Percentiles rank a stretch among this genome's conserved stretches.
Evolutionary conservation across 106 monocot species (phyloP).

Genomic region (Hemerocallis citrina): DNA sequence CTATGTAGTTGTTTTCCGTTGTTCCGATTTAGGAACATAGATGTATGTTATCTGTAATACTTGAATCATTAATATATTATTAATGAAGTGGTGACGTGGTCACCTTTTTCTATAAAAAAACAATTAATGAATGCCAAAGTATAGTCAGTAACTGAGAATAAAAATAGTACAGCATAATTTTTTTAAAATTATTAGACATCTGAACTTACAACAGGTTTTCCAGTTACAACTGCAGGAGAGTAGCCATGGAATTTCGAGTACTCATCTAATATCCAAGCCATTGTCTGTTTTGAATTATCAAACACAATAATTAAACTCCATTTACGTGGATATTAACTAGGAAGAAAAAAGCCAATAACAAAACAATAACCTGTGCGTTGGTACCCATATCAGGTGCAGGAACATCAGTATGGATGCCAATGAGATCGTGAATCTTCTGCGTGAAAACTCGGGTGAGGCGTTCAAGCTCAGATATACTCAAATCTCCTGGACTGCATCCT

Average conservation of each 20-base stretch:
- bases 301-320: neutral
- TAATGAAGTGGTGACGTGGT: no score
- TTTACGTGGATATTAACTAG: neutral
- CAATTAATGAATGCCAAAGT: no score
- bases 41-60: no score
- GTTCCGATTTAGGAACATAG: no score
- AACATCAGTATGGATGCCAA: constrained; percentile 85
- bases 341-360: neutral
- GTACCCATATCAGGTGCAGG: constrained; percentile 97
- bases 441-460: constrained; percentile 81
- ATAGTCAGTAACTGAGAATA: neutral
- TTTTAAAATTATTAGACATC: neutral
- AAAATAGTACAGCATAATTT: neutral
- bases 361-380: constrained; percentile 46
- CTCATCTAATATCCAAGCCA: constrained; percentile 96
- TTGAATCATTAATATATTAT: no score
- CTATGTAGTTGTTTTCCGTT: no score
- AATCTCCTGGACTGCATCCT: constrained; percentile 71
- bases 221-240: constrained; percentile 90
- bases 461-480: constrained; percentile 76
- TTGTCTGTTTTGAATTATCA: constrained; percentile 42
- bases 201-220: constrained; percentile 96
- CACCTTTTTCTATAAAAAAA: no score
- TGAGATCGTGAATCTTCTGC: constrained; percentile 91
- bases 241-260: constrained; percentile 95